A percentile compares a stretch with the other conserved stretches of the same genome.
These are phyloP conservation scores for Penicillium goetzii DNA, from an alignment of 495 filamentous ascomycete genomes.

Conservation along the genomic window DNA sequence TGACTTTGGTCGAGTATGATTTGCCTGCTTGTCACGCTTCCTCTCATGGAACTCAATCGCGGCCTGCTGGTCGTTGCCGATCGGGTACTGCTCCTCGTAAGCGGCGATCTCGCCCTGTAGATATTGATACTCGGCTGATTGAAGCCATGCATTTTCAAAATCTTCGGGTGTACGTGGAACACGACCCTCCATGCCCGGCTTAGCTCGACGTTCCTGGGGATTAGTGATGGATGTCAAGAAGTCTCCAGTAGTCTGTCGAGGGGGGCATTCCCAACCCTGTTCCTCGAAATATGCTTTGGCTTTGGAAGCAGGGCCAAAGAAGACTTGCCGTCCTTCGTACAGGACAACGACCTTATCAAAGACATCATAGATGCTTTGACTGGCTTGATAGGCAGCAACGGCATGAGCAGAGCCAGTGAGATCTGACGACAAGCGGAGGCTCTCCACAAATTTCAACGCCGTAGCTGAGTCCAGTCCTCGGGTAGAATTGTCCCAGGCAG, in stretches of 20 bases:
- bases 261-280: conserved; percentile 59
- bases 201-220: conserved; percentile 59
- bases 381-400: conserved; percentile 79
- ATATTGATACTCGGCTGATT: conserved; percentile 50
- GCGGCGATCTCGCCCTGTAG: conserved; percentile 51
- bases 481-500: conserved; percentile 84
- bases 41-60: conserved; percentile 30
- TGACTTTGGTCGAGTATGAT: conserved; percentile 37
- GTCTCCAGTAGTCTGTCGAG: conserved; percentile 64
- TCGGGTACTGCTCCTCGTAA: conserved; percentile 42
- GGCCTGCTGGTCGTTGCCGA: conserved; percentile 19
- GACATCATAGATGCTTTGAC: conserved; percentile 72
- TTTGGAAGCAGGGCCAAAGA: conserved; percentile 56
- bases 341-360: conserved; percentile 64
- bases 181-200: conserved; percentile 59
- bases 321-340: conserved; percentile 66
- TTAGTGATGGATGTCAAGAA: conserved; percentile 74
- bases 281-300: conserved; percentile 62
- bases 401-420: conserved; percentile 72
- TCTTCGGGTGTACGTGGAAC: conserved; percentile 72
- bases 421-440: conserved; percentile 70
- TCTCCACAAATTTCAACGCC: conserved; percentile 69
- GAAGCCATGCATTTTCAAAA: conserved; percentile 61
- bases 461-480: conserved; percentile 82
- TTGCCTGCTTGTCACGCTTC: conserved; percentile 36